Evolutionary conservation across 2,329 filamentous ascomycete species (phyloP).

Genomic region (Kalmusia sp.): DNA sequence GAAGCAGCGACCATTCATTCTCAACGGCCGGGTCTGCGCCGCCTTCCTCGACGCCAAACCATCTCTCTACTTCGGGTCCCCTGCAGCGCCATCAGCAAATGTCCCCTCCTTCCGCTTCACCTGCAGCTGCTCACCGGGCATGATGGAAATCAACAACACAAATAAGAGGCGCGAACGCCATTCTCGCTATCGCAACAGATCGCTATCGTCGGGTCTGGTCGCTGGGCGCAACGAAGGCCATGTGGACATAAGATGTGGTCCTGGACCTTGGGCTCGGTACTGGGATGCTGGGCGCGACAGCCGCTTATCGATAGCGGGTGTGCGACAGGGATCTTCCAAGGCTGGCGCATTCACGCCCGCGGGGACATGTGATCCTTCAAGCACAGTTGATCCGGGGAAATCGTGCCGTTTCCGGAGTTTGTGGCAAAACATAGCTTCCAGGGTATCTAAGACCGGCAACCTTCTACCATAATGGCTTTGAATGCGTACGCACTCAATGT

Average conservation of each 20-base stretch:
- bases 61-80: constrained; percentile 91
- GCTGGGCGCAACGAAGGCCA: background rate
- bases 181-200: constrained; percentile 14
- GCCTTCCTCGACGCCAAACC: constrained; percentile 80
- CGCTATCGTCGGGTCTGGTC: background rate
- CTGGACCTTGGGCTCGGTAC: background rate
- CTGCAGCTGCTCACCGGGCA: constrained; percentile 47
- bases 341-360: background rate
- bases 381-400: constrained; percentile 1
- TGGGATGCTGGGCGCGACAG: background rate
- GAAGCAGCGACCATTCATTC: constrained; percentile 89
- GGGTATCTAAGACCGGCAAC: background rate
- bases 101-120: constrained; percentile 3
- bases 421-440: background rate
- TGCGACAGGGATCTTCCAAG: background rate
- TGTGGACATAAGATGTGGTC: constrained; percentile 1
- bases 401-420: background rate
- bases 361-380: background rate
- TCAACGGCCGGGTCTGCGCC: constrained; percentile 75
- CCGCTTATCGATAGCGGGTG: background rate
- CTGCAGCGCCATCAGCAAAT: constrained; percentile 46
- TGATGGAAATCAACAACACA: constrained; percentile 63
- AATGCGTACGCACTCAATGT: no score
- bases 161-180: constrained; percentile 54
- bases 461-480: no score